Evolutionary conservation across 306 rosid species (phyloP), one percentile per base, ranked within the genome.

Genomic region (Neltuma alba): DNA sequence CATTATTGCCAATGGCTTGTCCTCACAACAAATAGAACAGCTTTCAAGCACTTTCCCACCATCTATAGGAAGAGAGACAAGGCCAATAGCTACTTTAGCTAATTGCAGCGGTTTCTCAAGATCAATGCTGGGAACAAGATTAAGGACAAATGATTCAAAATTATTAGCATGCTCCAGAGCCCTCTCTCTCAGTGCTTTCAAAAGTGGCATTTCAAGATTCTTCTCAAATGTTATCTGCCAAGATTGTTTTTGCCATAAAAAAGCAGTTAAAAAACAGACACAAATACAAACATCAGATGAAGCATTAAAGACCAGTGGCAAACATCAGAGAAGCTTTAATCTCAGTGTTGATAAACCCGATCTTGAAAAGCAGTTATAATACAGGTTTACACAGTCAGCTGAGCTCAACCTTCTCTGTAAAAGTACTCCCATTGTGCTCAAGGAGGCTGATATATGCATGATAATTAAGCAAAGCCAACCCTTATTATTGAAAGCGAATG

Each of bases 1-100:
- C 92, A 92, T 92, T 83, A 91, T 84, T 8, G 83, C 76, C 58
- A 89, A 75, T 52, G 94, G 92, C 82, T 92, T 95, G 84, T 95
- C 92, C 2, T 95, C 94, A 13, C 99, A 90, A 70, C 99, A 95
- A 82, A 95, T 91, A 78, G 95, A 89, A 82, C 99, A 95, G 60
- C 82, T 90, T 82, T 91, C 92, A 72, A 87, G 73, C n/a, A 87
- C 85, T 78, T 9, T 76, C 81, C 88, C 83, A 11, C 85, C 96
- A 81, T 84, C 86, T 23, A 70, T 83, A 21, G 91, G 92, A 63
- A 80, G 83, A 64, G 95, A 83, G 81, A 94, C 78, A 31, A 94
- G 88, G 18, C 99, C 99, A 37, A 91, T 89, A 33, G 97, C 97
- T 85, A 94, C 95, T 84, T 87, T 89, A 14, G 99, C 99, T 75